phyloP scores from a whole-genome alignment of 2,329 filamentous ascomycete genomes.

The Nemania abortiva region DNA sequence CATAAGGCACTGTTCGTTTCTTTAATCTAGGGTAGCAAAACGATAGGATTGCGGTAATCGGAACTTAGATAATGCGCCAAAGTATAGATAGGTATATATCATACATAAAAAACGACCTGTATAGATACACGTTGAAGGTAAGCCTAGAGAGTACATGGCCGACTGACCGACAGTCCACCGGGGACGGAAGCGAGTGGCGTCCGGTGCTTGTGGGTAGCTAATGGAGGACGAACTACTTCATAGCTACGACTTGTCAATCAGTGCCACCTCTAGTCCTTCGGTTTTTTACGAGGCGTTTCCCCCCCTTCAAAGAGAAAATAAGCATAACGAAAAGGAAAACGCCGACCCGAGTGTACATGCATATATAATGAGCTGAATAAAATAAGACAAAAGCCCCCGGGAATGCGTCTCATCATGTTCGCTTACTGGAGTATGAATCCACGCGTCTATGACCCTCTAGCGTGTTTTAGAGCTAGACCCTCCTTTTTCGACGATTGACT shows the following conservation, averaged over 20 bases:
- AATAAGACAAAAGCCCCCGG: slow-evolving; percentile 4
- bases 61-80: too few species aligned
- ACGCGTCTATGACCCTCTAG: slow-evolving; percentile 11
- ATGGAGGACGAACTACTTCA: background rate
- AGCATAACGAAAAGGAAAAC: background rate
- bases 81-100: too few species aligned
- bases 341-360: slow-evolving; percentile 2
- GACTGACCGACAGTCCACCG: background rate
- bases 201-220: background rate
- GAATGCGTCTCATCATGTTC: background rate
- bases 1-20: too few species aligned
- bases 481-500: slow-evolving; percentile 49
- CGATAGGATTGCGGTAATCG: too few species aligned
- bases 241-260: background rate
- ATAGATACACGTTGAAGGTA: too few species aligned
- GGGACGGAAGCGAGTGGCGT: background rate
- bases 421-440: background rate
- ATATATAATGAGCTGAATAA: slow-evolving; percentile 6
- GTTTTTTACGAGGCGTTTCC: background rate
- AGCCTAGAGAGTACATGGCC: background rate
- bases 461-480: slow-evolving; percentile 44
- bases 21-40: too few species aligned
- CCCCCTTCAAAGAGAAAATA: background rate
- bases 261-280: background rate
- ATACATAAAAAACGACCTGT: too few species aligned